Percentiles rank a stretch among this genome's conserved stretches.
Evolutionary conservation across 2,329 filamentous ascomycete genomes (phyloP).

Genomic region (Neobulgaria alba): DNA sequence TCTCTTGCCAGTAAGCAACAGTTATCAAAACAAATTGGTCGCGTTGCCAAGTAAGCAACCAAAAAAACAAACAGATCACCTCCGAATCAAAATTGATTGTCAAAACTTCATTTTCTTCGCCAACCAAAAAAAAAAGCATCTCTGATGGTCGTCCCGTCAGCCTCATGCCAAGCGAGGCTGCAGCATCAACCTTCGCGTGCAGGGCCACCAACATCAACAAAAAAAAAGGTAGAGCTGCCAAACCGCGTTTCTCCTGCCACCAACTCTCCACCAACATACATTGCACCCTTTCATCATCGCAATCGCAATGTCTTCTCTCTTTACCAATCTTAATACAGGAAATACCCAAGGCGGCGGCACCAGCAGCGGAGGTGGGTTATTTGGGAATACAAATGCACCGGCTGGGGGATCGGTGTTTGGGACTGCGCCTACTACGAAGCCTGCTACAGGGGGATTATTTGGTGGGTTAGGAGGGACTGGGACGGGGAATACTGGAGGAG

Average conservation of each 20-base stretch:
- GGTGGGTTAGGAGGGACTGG: not conserved
- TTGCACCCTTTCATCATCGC: not conserved
- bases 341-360: conserved; percentile 2
- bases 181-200: no score
- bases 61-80: not conserved
- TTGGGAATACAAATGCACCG: conserved; percentile 6
- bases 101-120: no score
- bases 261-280: not conserved
- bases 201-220: no score
- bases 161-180: no score
- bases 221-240: no score
- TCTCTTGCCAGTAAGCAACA: not conserved
- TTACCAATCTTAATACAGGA: conserved; percentile 12
- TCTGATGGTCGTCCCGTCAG: no score
- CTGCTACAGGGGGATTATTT: conserved; percentile 7
- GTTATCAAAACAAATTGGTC: not conserved
- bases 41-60: not conserved
- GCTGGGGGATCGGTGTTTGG: not conserved
- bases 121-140: no score
- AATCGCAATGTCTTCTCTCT: conserved; percentile 14
- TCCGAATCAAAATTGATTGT: no score
- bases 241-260: not conserved
- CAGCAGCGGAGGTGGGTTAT: conserved; percentile 4
- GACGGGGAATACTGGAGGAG: conserved; percentile 5
- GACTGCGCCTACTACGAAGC: conserved; percentile 1